Evolutionary conservation across 345 rosid genomes (phyloP), one percentile per base, ranked within the genome.

Genomic region (Rhizophora mangle): DNA sequence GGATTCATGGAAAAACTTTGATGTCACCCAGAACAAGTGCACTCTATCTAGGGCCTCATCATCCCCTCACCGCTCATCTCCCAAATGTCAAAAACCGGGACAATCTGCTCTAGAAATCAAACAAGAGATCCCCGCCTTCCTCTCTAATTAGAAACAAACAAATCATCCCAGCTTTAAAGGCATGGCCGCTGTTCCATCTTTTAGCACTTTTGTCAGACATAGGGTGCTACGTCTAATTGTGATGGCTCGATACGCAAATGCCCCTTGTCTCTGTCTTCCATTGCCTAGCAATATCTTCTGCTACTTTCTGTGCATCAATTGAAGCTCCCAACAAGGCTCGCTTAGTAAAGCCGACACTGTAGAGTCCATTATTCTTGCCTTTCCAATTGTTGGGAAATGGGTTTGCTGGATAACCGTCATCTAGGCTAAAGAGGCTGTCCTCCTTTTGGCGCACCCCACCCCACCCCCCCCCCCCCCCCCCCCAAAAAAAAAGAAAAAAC

Each of bases 341-440:
- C 61, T 53, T 39, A 29, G 60, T 67, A 27, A 75, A 79, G 5
- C 82, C 82, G 9, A 79, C 76, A 15, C 79, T 67, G 74, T 79
- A 79, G 1, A 79, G 64, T 64, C 82, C 76, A 64, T 79, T 72
- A 64, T 79, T 72, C 51, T 54, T 46, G n/a, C 79, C 79, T 64
- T 79, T 79, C 82, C 82, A 79, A 27, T 68, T 79, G 64, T 60
- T 60, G 59, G 82, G 82, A 31, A 63, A 71, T 39, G 79, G 34
- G 16, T 36, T 64, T 57, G 51, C 57, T 30, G 73, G 78, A 63
- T 66, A 57, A 24, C 69, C 70, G 19, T 67, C 60, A 29, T 60
- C 68, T n/a, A 63, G 67, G 63, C 62, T 60, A 61, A 79, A 74
- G 63, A 75, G 75, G 22, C 36, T 71, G 32, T 60, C 65, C 65